phyloP scores from a whole-genome alignment of 768 basidiomycete species.

The Leccinum disarticulatum region DNA sequence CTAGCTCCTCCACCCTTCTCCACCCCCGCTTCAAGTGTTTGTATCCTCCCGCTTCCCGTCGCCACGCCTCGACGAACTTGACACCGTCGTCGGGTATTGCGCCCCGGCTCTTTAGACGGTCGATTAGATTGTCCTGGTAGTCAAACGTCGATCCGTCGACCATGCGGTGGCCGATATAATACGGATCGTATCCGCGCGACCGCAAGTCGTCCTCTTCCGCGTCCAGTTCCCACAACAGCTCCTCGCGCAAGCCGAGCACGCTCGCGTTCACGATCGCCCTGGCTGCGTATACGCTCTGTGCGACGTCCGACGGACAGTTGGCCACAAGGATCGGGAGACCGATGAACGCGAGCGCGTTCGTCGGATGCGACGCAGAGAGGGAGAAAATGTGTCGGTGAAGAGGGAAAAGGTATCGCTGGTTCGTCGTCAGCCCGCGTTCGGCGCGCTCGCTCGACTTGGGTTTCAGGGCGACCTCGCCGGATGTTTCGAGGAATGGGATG shows the following conservation, averaged over 20 bases:
- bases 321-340: conserved; percentile 49
- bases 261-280: conserved; percentile 44
- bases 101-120: conserved; percentile 17
- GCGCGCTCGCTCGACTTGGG: conserved; percentile 16
- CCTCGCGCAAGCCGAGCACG: conserved; percentile 41
- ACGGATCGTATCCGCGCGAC: conserved; percentile 48
- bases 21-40: conserved; percentile 41
- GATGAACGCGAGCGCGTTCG: conserved; percentile 54
- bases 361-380: conserved; percentile 45
- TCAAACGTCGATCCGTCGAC: conserved; percentile 34
- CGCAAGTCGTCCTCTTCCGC: conserved; percentile 40
- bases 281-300: conserved; percentile 49
- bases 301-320: conserved; percentile 49
- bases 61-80: conserved; percentile 52
- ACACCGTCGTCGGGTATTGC: conserved; percentile 42
- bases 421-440: conserved; percentile 39
- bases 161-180: conserved; percentile 47
- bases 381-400: conserved; percentile 54
- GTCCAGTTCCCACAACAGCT: conserved; percentile 42
- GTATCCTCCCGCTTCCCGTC: conserved; percentile 37
- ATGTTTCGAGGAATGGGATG: conserved; percentile 47
- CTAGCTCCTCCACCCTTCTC: conserved; percentile 44
- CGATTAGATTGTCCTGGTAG: conserved; percentile 39
- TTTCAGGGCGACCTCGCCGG: conserved; percentile 21
- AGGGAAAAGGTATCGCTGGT: conserved; percentile 55